A percentile compares a stretch with the other conserved stretches of the same genome.
Conservation (phyloP, 2,329 filamentous ascomycete genomes). For the Ceratocystis variospora region DNA sequence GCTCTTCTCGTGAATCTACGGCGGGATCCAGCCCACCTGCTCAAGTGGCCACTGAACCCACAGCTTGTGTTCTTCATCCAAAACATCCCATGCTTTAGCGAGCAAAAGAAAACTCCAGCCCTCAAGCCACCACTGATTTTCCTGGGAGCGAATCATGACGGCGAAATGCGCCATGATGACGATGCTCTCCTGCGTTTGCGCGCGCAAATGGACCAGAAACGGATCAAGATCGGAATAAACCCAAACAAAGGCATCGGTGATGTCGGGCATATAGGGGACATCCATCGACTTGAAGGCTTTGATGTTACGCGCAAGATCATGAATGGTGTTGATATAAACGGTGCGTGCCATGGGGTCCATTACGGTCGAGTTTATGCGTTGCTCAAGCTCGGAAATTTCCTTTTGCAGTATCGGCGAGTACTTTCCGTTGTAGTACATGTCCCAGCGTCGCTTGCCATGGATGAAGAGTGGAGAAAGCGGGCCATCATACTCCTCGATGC, state of each 20-base stretch:
- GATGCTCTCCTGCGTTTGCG: constrained; percentile 24
- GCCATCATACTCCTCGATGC: constrained; percentile 20
- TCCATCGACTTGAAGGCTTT: constrained; percentile 10
- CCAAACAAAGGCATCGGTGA: constrained; percentile 30
- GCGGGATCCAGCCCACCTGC: constrained; percentile 19
- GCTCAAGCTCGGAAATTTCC: constrained; percentile 14
- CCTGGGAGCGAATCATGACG: constrained; percentile 25
- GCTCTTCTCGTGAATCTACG: not conserved
- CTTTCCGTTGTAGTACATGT: constrained; percentile 17
- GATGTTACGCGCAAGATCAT: constrained; percentile 16
- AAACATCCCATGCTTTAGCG: constrained; percentile 24
- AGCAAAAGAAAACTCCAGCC: constrained; percentile 27
- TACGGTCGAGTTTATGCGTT: constrained; percentile 13
- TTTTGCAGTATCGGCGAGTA: not conserved
- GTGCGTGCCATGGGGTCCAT: constrained; percentile 7
- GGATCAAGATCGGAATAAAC: constrained; percentile 28
- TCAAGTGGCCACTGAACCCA: constrained; percentile 26
- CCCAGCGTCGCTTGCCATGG: constrained; percentile 23
- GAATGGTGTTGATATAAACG: constrained; percentile 9
- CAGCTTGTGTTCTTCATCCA: constrained; percentile 28
- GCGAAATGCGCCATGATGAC: constrained; percentile 28
- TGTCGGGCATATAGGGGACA: constrained; percentile 22
- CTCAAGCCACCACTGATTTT: constrained; percentile 28
- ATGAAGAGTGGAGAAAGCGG: constrained; percentile 21
- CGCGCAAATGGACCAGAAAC: constrained; percentile 26